phyloP scores from a whole-genome alignment of 495 filamentous ascomycete species.

The Penicillium steckii region DNA sequence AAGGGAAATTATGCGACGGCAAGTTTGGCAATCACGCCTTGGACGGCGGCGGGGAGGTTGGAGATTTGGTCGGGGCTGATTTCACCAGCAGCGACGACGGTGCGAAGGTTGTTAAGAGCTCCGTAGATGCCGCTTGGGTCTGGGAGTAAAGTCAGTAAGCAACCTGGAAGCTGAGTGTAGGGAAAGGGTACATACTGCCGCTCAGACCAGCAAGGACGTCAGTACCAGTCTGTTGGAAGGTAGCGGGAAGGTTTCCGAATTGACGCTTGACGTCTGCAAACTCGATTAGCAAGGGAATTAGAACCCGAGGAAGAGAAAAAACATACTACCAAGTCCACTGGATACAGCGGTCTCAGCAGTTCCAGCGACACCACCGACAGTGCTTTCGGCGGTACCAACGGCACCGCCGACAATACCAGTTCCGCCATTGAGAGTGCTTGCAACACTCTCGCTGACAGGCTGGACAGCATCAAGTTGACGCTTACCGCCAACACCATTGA shows the following conservation, averaged over 20 bases:
- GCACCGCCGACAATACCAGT: conserved; percentile 3
- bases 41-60: conserved; percentile 13
- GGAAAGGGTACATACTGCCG: conserved; percentile 18
- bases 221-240: conserved; percentile 4
- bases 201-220: conserved; percentile 14
- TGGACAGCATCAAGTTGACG: conserved; percentile 3
- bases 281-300: background rate
- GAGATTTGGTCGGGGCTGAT: conserved; percentile 15
- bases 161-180: background rate
- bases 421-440: conserved; percentile 5
- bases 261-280: conserved; percentile 12
- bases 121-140: conserved; percentile 20
- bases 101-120: conserved; percentile 17
- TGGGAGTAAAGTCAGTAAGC: background rate
- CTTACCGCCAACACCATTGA: background rate
- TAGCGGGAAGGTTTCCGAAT: conserved; percentile 10
- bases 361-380: conserved; percentile 8
- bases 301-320: background rate
- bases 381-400: conserved; percentile 10
- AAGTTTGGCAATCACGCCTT: conserved; percentile 15
- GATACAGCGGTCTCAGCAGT: conserved; percentile 12
- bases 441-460: conserved; percentile 2
- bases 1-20: conserved; percentile 6
- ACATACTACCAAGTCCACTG: conserved; percentile 3
- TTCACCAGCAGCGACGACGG: conserved; percentile 9